These are phyloP conservation scores for Salisapilia sapeloensis DNA, from an alignment of 352 stramenopile species.

Conservation along the genomic window DNA sequence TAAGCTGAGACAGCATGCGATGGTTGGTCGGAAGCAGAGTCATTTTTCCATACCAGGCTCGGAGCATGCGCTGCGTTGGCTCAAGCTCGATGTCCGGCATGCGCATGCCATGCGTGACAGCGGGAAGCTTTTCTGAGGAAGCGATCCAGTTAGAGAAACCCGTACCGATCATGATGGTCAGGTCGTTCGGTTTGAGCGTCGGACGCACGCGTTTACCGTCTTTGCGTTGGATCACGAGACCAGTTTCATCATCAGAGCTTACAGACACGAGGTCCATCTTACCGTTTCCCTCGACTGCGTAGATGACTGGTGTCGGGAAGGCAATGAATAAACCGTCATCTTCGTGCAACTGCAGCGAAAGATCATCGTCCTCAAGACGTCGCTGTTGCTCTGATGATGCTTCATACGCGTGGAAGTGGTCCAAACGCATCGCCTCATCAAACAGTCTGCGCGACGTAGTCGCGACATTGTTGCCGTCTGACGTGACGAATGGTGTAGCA, in stretches of 20 bases:
- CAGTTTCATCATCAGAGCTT: constrained; percentile 15
- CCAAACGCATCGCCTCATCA: constrained; percentile 26
- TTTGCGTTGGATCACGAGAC: constrained; percentile 28
- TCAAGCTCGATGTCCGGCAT: constrained; percentile 18
- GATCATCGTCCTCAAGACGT: constrained; percentile 7
- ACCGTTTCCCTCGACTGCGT: constrained; percentile 17
- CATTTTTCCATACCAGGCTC: constrained; percentile 47
- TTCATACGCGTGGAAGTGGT: constrained; percentile 51
- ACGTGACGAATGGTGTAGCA: constrained; percentile 16
- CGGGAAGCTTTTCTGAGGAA: constrained; percentile 19
- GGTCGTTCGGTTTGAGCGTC: constrained; percentile 24
- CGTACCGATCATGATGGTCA: constrained; percentile 43
- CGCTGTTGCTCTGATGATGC: constrained; percentile 5
- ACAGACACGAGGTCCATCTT: constrained; percentile 8
- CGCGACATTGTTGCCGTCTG: constrained; percentile 14
- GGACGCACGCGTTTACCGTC: constrained; percentile 23
- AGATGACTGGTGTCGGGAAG: constrained; percentile 30
- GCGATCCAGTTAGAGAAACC: constrained; percentile 31
- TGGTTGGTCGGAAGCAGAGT: constrained; percentile 34
- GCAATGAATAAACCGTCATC: constrained; percentile 44
- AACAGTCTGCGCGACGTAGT: constrained; percentile 31
- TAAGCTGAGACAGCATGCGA: constrained; percentile 23
- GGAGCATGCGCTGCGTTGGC: constrained; percentile 13
- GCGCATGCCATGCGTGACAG: constrained; percentile 38
- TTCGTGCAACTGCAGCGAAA: constrained; percentile 32